A percentile compares a stretch with the other conserved stretches of the same genome.
Conservation (phyloP, 768 basidiomycete genomes). For the Cyclocybe cylindracea region DNA sequence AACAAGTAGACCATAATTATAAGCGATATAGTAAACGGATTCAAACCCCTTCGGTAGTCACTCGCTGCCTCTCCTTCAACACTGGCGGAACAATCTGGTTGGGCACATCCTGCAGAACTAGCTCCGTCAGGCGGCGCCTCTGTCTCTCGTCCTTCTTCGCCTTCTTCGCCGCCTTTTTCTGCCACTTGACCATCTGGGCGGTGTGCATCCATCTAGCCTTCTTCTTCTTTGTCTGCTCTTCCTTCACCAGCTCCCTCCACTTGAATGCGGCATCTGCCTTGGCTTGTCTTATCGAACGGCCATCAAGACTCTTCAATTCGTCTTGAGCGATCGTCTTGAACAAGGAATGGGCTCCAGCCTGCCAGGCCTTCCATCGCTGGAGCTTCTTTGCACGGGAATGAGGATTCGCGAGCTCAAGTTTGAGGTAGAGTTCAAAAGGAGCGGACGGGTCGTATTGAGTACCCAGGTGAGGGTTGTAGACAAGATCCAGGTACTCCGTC, state of each 20-base stretch:
- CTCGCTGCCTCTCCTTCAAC: conserved; percentile 6
- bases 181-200: conserved; percentile 48
- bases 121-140: conserved; percentile 54
- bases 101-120: conserved; percentile 51
- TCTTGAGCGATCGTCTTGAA: conserved; percentile 54
- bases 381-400: conserved; percentile 84
- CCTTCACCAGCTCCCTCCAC: conserved; percentile 61
- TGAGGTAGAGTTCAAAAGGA: conserved; percentile 68
- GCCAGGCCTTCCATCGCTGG: conserved; percentile 67
- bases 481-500: conserved; percentile 54
- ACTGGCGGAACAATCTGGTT: conserved; percentile 60
- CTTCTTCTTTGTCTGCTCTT: conserved; percentile 58
- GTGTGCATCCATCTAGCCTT: conserved; percentile 58
- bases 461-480: conserved; percentile 55
- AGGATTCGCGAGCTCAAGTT: conserved; percentile 76
- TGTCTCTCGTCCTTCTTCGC: conserved; percentile 53
- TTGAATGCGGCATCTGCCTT: conserved; percentile 76
- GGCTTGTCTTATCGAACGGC: conserved; percentile 62
- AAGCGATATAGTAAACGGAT: neutral
- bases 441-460: conserved; percentile 47
- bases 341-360: conserved; percentile 46
- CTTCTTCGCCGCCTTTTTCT: conserved; percentile 56
- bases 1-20: neutral
- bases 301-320: conserved; percentile 57
- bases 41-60: neutral